These are phyloP conservation scores for Brassica incana DNA, from an alignment of 345 rosid species.

Conservation along the genomic window DNA sequence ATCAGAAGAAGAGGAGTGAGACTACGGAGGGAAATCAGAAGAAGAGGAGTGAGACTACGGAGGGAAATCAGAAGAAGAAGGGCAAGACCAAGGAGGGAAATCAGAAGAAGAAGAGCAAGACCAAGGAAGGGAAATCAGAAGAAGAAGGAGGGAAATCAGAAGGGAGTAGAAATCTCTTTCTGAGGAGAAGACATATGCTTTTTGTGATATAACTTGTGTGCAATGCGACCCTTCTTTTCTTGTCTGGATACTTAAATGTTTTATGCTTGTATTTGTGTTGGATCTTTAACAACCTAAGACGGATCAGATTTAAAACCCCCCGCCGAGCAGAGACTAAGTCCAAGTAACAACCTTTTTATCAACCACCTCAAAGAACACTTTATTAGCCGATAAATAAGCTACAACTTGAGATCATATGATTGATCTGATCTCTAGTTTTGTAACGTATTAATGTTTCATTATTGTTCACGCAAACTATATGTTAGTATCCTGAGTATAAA, in stretches of 20 bases:
- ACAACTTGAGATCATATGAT: slow-evolving; percentile 12
- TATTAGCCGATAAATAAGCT: slow-evolving; percentile 8
- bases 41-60: background rate
- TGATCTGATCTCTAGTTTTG: background rate
- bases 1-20: background rate
- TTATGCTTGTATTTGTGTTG: background rate
- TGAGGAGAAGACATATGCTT: background rate
- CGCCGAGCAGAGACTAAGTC: background rate
- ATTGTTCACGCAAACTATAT: background rate
- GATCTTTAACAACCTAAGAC: background rate
- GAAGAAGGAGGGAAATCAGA: too few relatives aligned
- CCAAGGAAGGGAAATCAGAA: too few relatives aligned
- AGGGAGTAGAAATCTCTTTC: background rate
- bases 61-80: background rate
- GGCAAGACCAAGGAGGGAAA: background rate
- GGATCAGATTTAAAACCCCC: background rate
- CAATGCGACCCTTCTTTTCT: background rate
- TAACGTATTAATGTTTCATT: slow-evolving; percentile 17
- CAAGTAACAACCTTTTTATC: background rate
- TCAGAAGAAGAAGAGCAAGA: background rate
- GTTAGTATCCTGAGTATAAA: too few relatives aligned
- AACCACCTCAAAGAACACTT: background rate
- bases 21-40: background rate
- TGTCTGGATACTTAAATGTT: background rate
- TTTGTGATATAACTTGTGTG: background rate